Base-by-base conservation (phyloP, 139 green algal genomes). In the Chlamydomonas sp. region DNA sequence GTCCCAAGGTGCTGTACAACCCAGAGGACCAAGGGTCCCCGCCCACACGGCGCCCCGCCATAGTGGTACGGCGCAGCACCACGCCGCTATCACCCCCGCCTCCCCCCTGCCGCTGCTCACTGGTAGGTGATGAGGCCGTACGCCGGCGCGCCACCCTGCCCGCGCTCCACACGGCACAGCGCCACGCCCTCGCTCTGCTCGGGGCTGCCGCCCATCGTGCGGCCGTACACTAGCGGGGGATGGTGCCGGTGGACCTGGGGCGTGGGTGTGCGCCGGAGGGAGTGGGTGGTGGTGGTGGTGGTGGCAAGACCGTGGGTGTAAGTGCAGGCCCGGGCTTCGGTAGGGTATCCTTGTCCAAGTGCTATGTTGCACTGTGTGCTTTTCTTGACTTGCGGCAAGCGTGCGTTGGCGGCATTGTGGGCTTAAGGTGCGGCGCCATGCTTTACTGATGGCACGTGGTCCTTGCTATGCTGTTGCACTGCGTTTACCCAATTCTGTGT, bases 171-270 rank as follows among this genome's bases (percentile, higher is more conserved):
- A 81, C 80, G 92, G 86, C 90, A 94, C 6, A 96, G 63, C 1
- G 95, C 95, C 60, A 90, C 91, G 16, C 95, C 95, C 17, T 91
- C 91, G 63, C 91, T 95, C 7, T 76, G 17, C 79, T 96, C 93
- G 16, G 95, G 93, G 12, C 90, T 89, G 8, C 83, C 92, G 0
- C 80, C 87, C 91, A 96, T 95, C 3, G 89, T 93, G 7, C 95
- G 91, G 12, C 95, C 95, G 87, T 96, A 97, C 58, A 97, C 91
- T 0, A 97, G 87, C 0, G 95, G 95, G 2, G 94, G 94, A 74
- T 97, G 95, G 63, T 96, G 90, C 4, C 95, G 85, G 84, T 96
- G 94, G 7, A 97, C 94, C 95, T 97, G 91, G 59, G 72, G 17
- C 2, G 8, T 7, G 15, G 9, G 5, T 66, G 2, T 17, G 61